Evolutionary conservation across 331 rosid genomes (phyloP).

Genomic region (Stylosanthes scabra): DNA sequence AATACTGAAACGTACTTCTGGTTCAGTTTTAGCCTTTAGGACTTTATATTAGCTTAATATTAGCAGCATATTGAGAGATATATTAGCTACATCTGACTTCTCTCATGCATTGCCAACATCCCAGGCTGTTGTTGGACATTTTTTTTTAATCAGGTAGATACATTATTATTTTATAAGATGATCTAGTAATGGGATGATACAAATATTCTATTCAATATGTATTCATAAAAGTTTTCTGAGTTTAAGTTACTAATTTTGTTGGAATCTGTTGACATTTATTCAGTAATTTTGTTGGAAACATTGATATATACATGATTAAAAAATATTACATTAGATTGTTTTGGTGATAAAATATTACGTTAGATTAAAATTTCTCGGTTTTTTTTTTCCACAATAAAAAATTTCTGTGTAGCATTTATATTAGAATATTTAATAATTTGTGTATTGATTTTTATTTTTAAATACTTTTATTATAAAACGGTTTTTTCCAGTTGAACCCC

Average conservation of each 20-base stretch:
- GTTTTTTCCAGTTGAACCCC: too few relatives aligned
- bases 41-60: conserved; percentile 78
- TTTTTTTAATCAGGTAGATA: conserved; percentile 70
- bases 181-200: conserved; percentile 3
- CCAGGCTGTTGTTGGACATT: conserved; percentile 67
- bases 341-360: too few relatives aligned
- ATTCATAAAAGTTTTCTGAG: conserved; percentile 25
- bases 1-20: conserved; percentile 67
- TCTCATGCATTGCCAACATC: conserved; percentile 82
- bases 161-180: background rate
- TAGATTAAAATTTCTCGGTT: too few relatives aligned
- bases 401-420: background rate
- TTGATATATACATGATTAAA: background rate
- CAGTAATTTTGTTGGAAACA: background rate
- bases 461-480: too few relatives aligned
- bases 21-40: conserved; percentile 81
- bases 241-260: conserved; percentile 17
- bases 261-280: conserved; percentile 9
- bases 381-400: too few relatives aligned
- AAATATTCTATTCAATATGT: conserved; percentile 10
- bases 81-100: conserved; percentile 69
- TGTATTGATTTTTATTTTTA: too few relatives aligned
- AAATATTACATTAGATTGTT: too few relatives aligned
- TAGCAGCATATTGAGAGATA: conserved; percentile 74
- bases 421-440: too few relatives aligned